Evolutionary conservation across 1,284 basidiomycete species (phyloP).

Genomic region (Trichosporon coremiiforme): DNA sequence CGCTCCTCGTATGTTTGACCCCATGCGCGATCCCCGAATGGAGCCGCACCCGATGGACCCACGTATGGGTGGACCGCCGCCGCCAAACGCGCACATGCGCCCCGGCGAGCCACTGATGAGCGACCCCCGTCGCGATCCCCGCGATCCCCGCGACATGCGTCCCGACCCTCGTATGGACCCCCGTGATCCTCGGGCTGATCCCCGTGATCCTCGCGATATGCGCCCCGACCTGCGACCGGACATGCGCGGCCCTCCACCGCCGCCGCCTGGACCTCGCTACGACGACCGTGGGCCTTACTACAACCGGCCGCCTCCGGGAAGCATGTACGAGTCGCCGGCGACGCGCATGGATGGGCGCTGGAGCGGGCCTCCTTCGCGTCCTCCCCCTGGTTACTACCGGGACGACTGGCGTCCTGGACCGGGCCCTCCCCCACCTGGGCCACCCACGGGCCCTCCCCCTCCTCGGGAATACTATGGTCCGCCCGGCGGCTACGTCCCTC

Average conservation of each 20-base stretch:
- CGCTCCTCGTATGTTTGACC: slow-evolving; percentile 10
- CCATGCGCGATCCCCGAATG: slow-evolving; percentile 7
- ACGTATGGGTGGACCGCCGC: slow-evolving; percentile 11
- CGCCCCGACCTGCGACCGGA: slow-evolving; percentile 8
- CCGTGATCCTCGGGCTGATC: slow-evolving; percentile 16
- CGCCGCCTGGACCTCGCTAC: slow-evolving; percentile 10
- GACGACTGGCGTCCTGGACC: slow-evolving; percentile 17
- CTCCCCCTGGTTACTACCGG: slow-evolving; percentile 16
- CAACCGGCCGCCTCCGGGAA: slow-evolving; percentile 15
- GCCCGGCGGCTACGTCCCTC: slow-evolving; percentile 6
- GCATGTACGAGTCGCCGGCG: background rate
- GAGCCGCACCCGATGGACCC: slow-evolving; percentile 13
- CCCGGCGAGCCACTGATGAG: background rate
- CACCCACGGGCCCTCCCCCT: background rate
- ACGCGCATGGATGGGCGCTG: background rate
- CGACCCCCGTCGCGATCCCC: slow-evolving; percentile 10
- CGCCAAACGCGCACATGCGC: background rate
- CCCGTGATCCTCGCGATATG: slow-evolving; percentile 12
- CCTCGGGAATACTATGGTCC: slow-evolving; percentile 15
- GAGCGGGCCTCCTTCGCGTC: slow-evolving; percentile 4
- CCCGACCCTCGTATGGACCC: slow-evolving; percentile 18
- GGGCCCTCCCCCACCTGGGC: slow-evolving; percentile 9
- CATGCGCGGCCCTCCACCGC: background rate
- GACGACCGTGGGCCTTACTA: slow-evolving; percentile 17
- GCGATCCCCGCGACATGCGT: slow-evolving; percentile 8